phyloP scores from a whole-genome alignment of 306 rosid species.

The Dalbergia cochinchinensis region DNA sequence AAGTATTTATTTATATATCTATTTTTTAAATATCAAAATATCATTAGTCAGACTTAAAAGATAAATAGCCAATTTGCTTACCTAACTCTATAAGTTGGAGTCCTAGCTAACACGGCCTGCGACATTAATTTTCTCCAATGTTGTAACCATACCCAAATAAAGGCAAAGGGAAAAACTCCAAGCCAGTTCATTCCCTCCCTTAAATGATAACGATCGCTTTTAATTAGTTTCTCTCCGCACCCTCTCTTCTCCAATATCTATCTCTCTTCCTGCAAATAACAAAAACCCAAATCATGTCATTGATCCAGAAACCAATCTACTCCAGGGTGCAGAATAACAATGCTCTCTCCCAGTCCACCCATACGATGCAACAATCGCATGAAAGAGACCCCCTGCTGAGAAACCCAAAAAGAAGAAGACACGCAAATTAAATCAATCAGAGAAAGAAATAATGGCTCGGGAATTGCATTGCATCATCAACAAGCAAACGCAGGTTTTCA shows the following conservation, averaged over 20 bases:
- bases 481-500: slow-evolving; percentile 41
- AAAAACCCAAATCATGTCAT: slow-evolving; percentile 22
- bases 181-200: slow-evolving; percentile 43
- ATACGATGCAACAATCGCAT: not conserved
- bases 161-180: slow-evolving; percentile 15
- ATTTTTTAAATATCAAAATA: too few relatives aligned
- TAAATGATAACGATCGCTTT: not conserved
- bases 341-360: slow-evolving; percentile 13
- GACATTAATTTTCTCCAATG: not conserved
- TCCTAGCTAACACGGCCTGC: not conserved
- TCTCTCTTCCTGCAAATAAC: slow-evolving; percentile 13
- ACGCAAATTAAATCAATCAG: not conserved
- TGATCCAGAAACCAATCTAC: not conserved
- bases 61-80: not conserved
- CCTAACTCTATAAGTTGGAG: not conserved
- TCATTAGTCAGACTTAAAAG: too few relatives aligned
- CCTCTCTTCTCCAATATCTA: slow-evolving; percentile 6
- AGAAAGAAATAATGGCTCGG: not conserved
- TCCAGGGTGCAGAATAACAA: not conserved
- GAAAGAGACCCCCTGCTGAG: not conserved
- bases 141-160: slow-evolving; percentile 36
- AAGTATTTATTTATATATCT: too few relatives aligned
- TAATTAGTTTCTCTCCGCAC: too few relatives aligned
- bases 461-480: not conserved
- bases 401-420: not conserved